A percentile compares a stretch with the other conserved stretches of the same genome.
Evolutionary conservation across 495 filamentous ascomycete species (phyloP).

Genomic region (Daldinia concentrica): DNA sequence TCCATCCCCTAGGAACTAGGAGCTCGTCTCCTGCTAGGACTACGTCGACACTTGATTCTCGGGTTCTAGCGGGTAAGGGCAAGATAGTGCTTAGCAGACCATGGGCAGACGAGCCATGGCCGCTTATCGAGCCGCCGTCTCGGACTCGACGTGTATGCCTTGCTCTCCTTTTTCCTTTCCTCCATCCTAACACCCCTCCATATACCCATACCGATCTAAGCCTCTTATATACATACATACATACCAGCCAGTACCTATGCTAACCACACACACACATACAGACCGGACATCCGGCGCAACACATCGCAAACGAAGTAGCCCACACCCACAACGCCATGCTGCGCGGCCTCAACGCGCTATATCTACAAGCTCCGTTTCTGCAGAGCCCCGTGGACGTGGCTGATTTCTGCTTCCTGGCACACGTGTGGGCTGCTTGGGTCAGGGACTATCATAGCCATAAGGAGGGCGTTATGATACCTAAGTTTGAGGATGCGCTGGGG

Average conservation of each 20-base stretch:
- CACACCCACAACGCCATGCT: slow-evolving; percentile 60
- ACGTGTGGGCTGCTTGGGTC: slow-evolving; percentile 46
- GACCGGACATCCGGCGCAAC: slow-evolving; percentile 37
- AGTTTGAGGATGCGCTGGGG: slow-evolving; percentile 45
- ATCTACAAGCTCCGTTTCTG: slow-evolving; percentile 58
- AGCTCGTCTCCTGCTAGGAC: neutral
- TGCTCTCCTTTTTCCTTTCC: neutral
- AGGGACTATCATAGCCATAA: slow-evolving; percentile 47
- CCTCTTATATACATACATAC: neutral
- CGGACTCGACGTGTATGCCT: slow-evolving; percentile 31
- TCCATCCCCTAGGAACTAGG: neutral
- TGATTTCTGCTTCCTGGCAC: slow-evolving; percentile 54
- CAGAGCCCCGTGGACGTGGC: slow-evolving; percentile 38
- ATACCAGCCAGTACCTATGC: neutral
- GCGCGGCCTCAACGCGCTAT: slow-evolving; percentile 60
- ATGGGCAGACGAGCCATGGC: slow-evolving; percentile 51
- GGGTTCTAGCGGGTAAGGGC: neutral
- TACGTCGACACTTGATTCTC: neutral
- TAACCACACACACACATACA: neutral
- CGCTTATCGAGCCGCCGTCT: slow-evolving; percentile 47
- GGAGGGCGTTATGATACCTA: slow-evolving; percentile 47
- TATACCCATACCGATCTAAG: neutral
- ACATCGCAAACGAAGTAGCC: slow-evolving; percentile 56
- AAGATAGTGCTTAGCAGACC: slow-evolving; percentile 23
- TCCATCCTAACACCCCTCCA: too few relatives aligned